Conservation (phyloP, 495 filamentous ascomycete genomes). For the Trichocladium uniseriatum region DNA sequence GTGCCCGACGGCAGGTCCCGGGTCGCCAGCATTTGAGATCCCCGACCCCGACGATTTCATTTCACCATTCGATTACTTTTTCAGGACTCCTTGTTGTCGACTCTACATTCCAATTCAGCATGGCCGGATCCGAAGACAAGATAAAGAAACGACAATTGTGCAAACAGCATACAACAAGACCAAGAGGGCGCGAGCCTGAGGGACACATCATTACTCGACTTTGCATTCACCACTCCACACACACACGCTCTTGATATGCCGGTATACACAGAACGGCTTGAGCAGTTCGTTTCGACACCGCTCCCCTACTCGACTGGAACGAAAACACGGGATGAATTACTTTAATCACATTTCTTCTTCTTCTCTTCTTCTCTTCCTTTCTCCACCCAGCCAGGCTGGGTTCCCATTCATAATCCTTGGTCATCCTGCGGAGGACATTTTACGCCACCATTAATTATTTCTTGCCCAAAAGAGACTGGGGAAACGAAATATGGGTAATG, state of each 20-base stretch:
- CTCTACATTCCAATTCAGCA: neutral
- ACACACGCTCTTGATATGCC: neutral
- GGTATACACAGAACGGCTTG: neutral
- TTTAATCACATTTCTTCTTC: neutral
- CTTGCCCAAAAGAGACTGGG: no score
- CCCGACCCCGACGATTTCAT: neutral
- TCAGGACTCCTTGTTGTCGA: neutral
- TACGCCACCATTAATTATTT: no score
- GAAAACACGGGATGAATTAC: slow-evolving; percentile 4
- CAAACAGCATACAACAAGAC: slow-evolving; percentile 1
- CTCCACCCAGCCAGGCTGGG: neutral
- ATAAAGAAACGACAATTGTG: neutral
- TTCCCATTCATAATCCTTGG: neutral
- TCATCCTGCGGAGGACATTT: neutral
- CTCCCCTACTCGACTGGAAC: slow-evolving; percentile 8
- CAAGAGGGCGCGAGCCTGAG: slow-evolving; percentile 13
- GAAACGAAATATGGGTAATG: neutral
- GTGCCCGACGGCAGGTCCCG: slow-evolving; percentile 32
- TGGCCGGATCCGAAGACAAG: neutral
- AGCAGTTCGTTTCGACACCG: neutral
- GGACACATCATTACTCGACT: neutral
- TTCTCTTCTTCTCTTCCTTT: neutral
- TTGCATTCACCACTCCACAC: neutral
- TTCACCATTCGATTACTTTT: neutral
- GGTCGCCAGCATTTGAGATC: slow-evolving; percentile 36